Evolutionary conservation across 129 eudicot genomes (phyloP).

Genomic region (Scalesia atractyloides): DNA sequence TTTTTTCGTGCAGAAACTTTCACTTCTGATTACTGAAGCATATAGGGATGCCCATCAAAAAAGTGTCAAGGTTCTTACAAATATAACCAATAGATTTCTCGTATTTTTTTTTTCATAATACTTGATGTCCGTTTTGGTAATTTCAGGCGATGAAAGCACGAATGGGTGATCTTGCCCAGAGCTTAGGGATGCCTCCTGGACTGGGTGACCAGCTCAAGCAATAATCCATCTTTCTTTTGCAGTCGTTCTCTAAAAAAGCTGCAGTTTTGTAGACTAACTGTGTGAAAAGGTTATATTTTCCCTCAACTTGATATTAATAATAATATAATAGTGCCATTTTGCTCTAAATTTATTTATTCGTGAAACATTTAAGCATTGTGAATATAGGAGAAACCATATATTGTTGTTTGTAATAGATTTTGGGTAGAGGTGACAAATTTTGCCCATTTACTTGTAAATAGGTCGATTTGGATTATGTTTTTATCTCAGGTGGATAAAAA

Average conservation of each 20-base stretch:
- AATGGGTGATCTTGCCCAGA: slow-evolving; percentile 88
- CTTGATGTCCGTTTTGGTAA: background rate
- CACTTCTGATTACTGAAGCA: slow-evolving; percentile 81
- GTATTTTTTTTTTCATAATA: background rate
- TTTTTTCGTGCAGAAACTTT: slow-evolving; percentile 71
- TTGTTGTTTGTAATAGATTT: too few species aligned
- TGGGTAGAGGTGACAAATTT: too few species aligned
- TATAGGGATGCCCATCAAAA: slow-evolving; percentile 90
- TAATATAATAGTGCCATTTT: background rate
- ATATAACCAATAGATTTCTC: background rate
- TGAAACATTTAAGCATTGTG: too few species aligned
- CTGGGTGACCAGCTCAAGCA: slow-evolving; percentile 68
- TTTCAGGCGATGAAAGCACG: slow-evolving; percentile 90
- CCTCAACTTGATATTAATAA: background rate
- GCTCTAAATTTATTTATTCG: background rate
- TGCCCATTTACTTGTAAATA: too few species aligned
- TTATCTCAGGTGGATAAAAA: too few species aligned
- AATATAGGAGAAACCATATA: too few species aligned
- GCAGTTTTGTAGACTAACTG: slow-evolving; percentile 47
- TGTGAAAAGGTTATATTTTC: slow-evolving; percentile 19
- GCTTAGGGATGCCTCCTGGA: slow-evolving; percentile 95
- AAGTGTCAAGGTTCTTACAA: slow-evolving; percentile 58
- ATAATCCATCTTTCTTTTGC: slow-evolving; percentile 29
- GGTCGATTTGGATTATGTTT: too few species aligned
- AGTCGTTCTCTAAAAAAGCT: slow-evolving; percentile 19